Conservation (phyloP, 257 asterid species). For the Lavandula angustifolia region DNA sequence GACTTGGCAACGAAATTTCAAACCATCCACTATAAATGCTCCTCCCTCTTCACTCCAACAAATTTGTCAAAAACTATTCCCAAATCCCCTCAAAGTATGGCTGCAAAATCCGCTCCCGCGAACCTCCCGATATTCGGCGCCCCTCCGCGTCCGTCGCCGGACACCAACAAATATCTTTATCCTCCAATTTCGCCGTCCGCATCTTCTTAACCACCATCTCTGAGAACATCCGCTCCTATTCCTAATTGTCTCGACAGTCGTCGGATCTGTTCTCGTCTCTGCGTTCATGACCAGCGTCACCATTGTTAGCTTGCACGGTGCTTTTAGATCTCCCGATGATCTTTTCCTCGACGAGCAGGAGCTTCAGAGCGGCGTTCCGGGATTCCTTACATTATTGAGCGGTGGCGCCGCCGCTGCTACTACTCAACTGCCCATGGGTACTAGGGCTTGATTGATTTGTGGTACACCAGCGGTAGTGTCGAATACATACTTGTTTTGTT, state of each 20-base stretch:
- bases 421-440: not conserved
- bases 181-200: constrained; percentile 55
- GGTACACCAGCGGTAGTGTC: no score
- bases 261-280: constrained; percentile 80
- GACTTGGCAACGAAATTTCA: no score
- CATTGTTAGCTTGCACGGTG: constrained; percentile 64
- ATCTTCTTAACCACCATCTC: constrained; percentile 44
- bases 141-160: constrained; percentile 49
- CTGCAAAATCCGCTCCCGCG: constrained; percentile 63
- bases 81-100: constrained; percentile 45
- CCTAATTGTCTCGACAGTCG: constrained; percentile 46
- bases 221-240: constrained; percentile 50
- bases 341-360: constrained; percentile 88
- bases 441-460: constrained; percentile 44
- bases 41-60: no score
- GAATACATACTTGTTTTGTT: constrained; percentile 13
- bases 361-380: constrained; percentile 51
- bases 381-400: constrained; percentile 45
- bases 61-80: not conserved
- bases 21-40: not conserved
- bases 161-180: constrained; percentile 37
- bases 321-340: constrained; percentile 86
- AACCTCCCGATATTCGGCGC: constrained; percentile 64
- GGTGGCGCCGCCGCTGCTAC: constrained; percentile 37
- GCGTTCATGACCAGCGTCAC: constrained; percentile 76